These are phyloP conservation scores for Halophytophthora batemanensis DNA, from an alignment of 352 stramenopile genomes.

Conservation along the genomic window DNA sequence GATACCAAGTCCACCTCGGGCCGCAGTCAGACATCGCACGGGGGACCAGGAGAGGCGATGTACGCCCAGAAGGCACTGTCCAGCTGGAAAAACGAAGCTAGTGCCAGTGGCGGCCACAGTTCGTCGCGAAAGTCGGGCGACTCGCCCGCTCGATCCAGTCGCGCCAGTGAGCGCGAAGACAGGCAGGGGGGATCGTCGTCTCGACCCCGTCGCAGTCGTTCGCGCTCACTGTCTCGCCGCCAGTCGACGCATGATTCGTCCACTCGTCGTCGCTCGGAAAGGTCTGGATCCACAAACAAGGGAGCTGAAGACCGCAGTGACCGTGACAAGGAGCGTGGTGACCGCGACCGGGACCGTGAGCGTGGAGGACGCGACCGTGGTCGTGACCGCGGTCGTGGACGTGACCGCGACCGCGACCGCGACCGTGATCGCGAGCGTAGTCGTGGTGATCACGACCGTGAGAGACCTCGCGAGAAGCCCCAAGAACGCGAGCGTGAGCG, in stretches of 20 bases:
- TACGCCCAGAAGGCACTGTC: constrained; percentile 30
- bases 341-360: constrained; percentile 4
- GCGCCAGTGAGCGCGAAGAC: constrained; percentile 28
- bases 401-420: constrained; percentile 7
- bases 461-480: constrained; percentile 27
- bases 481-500: constrained; percentile 23
- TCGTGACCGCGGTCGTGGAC: constrained; percentile 12
- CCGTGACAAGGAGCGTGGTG: constrained; percentile 21
- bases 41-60: constrained; percentile 13
- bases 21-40: constrained; percentile 10
- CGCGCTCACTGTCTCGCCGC: constrained; percentile 43
- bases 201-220: constrained; percentile 36
- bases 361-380: constrained; percentile 14
- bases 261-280: constrained; percentile 31
- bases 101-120: constrained; percentile 10
- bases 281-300: constrained; percentile 15
- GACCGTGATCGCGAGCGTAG: constrained; percentile 27
- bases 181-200: constrained; percentile 15
- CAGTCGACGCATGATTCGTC: constrained; percentile 31
- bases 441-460: constrained; percentile 14
- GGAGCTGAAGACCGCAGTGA: constrained; percentile 19
- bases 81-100: constrained; percentile 26
- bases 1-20: constrained; percentile 21
- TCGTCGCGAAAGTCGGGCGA: constrained; percentile 31
- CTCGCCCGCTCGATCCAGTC: constrained; percentile 27